These are phyloP conservation scores for Simmondsia chinensis DNA, from an alignment of 148 eudicot species.

Conservation along the genomic window DNA sequence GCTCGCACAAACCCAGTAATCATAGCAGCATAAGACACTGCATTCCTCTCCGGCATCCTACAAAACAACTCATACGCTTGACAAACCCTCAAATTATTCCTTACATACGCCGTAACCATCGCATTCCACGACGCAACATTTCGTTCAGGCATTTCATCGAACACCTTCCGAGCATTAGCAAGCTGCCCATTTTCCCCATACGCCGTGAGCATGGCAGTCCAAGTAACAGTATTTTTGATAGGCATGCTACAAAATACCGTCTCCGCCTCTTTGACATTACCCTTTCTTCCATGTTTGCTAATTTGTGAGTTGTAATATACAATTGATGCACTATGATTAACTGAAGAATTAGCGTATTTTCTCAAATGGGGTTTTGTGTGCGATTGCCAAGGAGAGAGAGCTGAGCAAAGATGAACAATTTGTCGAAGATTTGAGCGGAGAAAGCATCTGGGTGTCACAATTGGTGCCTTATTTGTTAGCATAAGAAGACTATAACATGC, in stretches of 20 bases:
- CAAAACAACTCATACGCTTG: slow-evolving; percentile 41
- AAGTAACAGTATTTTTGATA: slow-evolving; percentile 30
- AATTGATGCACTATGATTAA: too few species aligned
- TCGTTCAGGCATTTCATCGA: slow-evolving; percentile 49
- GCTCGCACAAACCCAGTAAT: slow-evolving; percentile 34
- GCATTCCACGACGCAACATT: slow-evolving; percentile 60
- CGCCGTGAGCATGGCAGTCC: slow-evolving; percentile 46
- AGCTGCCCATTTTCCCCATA: slow-evolving; percentile 34
- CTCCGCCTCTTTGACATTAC: slow-evolving; percentile 40
- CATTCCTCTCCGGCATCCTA: slow-evolving; percentile 40
- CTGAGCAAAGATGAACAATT: too few species aligned
- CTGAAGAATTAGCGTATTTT: too few species aligned
- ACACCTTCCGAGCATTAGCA: slow-evolving; percentile 35
- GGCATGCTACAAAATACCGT: slow-evolving; percentile 31
- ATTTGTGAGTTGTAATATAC: slow-evolving; percentile 42
- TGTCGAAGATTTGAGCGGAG: too few species aligned
- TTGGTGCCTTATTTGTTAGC: too few species aligned
- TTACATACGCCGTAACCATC: slow-evolving; percentile 40
- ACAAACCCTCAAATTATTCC: slow-evolving; percentile 11
- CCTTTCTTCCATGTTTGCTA: slow-evolving; percentile 32
- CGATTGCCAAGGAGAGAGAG: too few species aligned
- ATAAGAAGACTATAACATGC: too few species aligned
- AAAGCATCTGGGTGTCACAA: too few species aligned
- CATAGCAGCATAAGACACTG: slow-evolving; percentile 48
- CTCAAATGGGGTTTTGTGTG: too few species aligned